Percentiles rank a stretch among this genome's conserved stretches.
phyloP scores from a whole-genome alignment of 1,284 basidiomycete species.

The Vanrija sp. region DNA sequence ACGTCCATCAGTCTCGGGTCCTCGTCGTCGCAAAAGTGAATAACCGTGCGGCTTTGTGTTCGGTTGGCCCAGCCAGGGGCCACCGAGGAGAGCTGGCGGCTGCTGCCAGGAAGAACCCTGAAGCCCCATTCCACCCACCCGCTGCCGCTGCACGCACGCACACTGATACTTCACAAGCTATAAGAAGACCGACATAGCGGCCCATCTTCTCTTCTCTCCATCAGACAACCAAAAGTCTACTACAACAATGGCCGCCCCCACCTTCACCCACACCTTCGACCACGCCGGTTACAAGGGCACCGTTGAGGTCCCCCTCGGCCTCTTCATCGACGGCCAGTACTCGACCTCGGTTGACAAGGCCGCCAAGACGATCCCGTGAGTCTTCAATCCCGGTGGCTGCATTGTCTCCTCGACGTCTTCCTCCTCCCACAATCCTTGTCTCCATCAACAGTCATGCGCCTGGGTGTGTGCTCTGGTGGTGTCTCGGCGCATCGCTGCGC shows the following conservation, averaged over 20 bases:
- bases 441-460: too few relatives aligned
- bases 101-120: too few relatives aligned
- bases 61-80: too few relatives aligned
- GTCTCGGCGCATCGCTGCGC: too few relatives aligned
- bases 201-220: neutral
- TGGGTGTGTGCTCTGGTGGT: too few relatives aligned
- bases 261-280: constrained; percentile 61
- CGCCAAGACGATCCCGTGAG: constrained; percentile 46
- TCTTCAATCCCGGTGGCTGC: neutral
- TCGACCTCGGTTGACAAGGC: constrained; percentile 61
- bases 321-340: constrained; percentile 81
- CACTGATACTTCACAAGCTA: neutral
- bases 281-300: constrained; percentile 64
- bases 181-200: constrained; percentile 7
- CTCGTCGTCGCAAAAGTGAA: too few relatives aligned
- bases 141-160: neutral
- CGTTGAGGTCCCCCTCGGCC: constrained; percentile 63
- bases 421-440: neutral
- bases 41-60: too few relatives aligned
- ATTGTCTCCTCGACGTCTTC: neutral
- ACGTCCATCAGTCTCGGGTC: too few relatives aligned
- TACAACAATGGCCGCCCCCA: constrained; percentile 19
- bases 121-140: neutral
- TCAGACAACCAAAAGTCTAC: neutral
- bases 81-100: too few relatives aligned